Conservation (phyloP, 1,139 yeast species). For the Pneumocystis jirovecii region DNA sequence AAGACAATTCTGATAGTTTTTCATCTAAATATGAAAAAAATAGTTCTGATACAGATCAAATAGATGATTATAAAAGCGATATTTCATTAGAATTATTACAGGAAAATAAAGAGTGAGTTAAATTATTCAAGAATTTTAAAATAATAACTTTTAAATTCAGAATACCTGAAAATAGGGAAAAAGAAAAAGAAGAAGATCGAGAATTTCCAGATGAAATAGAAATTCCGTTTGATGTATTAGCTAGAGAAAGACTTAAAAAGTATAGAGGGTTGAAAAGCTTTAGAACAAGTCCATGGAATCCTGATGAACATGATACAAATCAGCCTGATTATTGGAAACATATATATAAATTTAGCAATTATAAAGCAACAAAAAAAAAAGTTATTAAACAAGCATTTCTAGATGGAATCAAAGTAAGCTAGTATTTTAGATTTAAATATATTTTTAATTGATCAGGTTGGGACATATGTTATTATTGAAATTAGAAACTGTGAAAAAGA, state of each 20-base stretch:
- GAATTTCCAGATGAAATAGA: constrained; percentile 96
- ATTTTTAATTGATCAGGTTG: constrained; percentile 35
- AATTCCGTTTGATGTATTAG: constrained; percentile 59
- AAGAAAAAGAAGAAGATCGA: constrained; percentile 44
- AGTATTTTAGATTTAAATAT: constrained; percentile 6
- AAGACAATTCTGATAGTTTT: constrained; percentile 19
- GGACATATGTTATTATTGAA: constrained; percentile 46
- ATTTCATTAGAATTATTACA: constrained; percentile 59
- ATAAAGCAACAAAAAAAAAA: constrained; percentile 60
- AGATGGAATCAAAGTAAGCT: constrained; percentile 33
- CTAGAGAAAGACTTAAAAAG: constrained; percentile 53
- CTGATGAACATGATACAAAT: constrained; percentile 61
- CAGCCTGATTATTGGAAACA: constrained; percentile 70
- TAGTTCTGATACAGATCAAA: constrained; percentile 32
- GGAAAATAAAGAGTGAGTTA: constrained; percentile 71
- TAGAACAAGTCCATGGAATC: constrained; percentile 73
- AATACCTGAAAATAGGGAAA: constrained; percentile 52
- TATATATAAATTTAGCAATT: constrained; percentile 59
- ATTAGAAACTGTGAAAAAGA: constrained; percentile 43
- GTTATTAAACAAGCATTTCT: constrained; percentile 43
- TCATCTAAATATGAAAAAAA: constrained; percentile 19
- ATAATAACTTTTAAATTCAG: constrained; percentile 26
- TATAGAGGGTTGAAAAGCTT: constrained; percentile 81
- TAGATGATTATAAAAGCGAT: constrained; percentile 32
- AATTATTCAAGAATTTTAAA: background rate